phyloP scores from a whole-genome alignment of 2,329 filamentous ascomycete genomes.

The Calonectria pauciramosa region DNA sequence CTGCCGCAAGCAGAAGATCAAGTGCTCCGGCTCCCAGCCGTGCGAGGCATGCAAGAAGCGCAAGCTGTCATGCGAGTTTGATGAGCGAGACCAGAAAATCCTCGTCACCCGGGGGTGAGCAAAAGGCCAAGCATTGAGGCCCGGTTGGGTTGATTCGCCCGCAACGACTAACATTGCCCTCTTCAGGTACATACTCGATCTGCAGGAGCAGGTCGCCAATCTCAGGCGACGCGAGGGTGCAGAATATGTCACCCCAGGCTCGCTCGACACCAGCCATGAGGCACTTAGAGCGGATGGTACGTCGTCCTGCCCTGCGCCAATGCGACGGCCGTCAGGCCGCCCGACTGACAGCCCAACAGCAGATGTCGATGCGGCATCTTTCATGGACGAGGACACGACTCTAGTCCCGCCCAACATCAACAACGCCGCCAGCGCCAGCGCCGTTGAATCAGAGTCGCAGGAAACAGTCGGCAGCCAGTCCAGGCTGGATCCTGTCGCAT shows the following conservation, averaged over 20 bases:
- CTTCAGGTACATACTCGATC: constrained; percentile 52
- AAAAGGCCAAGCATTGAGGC: background rate
- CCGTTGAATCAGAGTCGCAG: constrained; percentile 33
- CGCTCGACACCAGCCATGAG: constrained; percentile 38
- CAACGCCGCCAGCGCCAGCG: background rate
- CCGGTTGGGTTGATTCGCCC: background rate
- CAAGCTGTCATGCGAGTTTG: constrained; percentile 50
- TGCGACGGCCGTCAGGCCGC: background rate
- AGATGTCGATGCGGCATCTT: constrained; percentile 26
- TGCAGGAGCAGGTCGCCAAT: constrained; percentile 47
- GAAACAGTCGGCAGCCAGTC: constrained; percentile 24
- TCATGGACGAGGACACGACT: constrained; percentile 26
- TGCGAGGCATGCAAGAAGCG: constrained; percentile 51
- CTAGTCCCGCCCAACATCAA: constrained; percentile 12
- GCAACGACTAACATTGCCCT: constrained; percentile 8
- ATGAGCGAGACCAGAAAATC: constrained; percentile 62
- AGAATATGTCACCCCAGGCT: constrained; percentile 42
- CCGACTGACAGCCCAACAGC: background rate
- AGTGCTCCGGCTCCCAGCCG: constrained; percentile 50
- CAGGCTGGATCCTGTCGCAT: constrained; percentile 45
- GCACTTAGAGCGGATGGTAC: constrained; percentile 33
- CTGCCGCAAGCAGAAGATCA: constrained; percentile 53
- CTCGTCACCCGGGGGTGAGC: constrained; percentile 62
- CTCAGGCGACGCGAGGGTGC: constrained; percentile 24
- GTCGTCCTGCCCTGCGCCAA: background rate